These are phyloP conservation scores for Ceratobasidium theobromae DNA, from an alignment of 1,284 basidiomycete genomes.

Conservation along the genomic window DNA sequence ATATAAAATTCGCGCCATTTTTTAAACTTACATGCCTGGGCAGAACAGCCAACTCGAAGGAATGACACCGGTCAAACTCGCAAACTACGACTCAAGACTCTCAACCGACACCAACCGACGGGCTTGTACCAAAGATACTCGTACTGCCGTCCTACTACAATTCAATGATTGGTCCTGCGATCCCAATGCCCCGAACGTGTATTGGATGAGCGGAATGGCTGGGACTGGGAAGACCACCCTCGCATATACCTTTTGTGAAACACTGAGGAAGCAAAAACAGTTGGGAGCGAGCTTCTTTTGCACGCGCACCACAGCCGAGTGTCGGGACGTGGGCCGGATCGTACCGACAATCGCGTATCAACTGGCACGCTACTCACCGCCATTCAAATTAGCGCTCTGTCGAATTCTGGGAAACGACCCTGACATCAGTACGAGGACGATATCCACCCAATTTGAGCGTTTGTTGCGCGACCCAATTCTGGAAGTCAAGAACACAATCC, in stretches of 20 bases:
- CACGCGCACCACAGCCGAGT: too few species aligned
- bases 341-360: constrained; percentile 9
- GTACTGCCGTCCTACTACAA: neutral
- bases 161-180: neutral
- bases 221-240: constrained; percentile 11
- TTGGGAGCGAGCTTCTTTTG: too few species aligned
- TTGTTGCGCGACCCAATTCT: neutral
- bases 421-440: neutral
- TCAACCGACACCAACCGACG: too few species aligned
- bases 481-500: neutral
- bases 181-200: neutral
- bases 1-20: neutral
- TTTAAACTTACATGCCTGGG: neutral
- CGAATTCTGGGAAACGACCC: neutral
- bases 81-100: too few species aligned
- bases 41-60: too few species aligned
- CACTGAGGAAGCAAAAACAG: neutral
- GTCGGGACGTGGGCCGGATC: too few species aligned
- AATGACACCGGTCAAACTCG: too few species aligned
- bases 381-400: neutral
- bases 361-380: neutral
- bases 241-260: neutral
- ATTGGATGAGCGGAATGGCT: too few species aligned
- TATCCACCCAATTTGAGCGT: neutral
- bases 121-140: too few species aligned